Conservation (phyloP, 768 basidiomycete species). For the Mycena galericulata region DNA sequence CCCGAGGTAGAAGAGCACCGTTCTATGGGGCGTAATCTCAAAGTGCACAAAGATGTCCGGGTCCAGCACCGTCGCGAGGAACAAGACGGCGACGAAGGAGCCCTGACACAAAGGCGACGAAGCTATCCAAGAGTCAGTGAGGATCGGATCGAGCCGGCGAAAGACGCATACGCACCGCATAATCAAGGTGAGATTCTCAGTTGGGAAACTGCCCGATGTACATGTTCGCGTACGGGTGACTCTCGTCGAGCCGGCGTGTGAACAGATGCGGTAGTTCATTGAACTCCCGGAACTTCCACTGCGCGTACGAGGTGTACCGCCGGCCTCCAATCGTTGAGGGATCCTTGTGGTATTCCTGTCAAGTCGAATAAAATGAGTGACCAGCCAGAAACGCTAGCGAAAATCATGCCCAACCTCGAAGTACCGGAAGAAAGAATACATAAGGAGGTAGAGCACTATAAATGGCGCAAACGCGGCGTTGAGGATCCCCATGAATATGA, state of each 20-base stretch:
- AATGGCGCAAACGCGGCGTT: conserved; percentile 97
- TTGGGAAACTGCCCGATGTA: conserved; percentile 99
- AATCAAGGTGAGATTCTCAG: conserved; percentile 89
- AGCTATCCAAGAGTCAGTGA: conserved; percentile 58
- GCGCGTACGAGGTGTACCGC: conserved; percentile 92
- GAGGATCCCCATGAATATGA: conserved; percentile 96
- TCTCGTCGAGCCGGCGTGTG: conserved; percentile 84
- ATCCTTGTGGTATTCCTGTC: conserved; percentile 97
- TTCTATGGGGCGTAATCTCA: conserved; percentile 93
- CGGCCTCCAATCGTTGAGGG: conserved; percentile 95
- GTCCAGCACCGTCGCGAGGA: conserved; percentile 92
- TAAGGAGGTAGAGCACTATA: conserved; percentile 94
- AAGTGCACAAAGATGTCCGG: conserved; percentile 94
- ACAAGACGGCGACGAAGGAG: conserved; percentile 95
- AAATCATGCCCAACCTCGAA: conserved; percentile 80
- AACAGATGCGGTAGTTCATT: conserved; percentile 98
- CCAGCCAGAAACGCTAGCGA: neutral
- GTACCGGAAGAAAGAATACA: conserved; percentile 99
- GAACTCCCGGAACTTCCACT: conserved; percentile 99
- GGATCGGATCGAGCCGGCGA: neutral
- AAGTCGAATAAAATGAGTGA: conserved; percentile 23
- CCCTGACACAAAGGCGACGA: conserved; percentile 96
- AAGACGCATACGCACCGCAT: conserved; percentile 77
- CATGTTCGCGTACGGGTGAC: conserved; percentile 90
- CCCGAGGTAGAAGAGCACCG: conserved; percentile 92